Conservation (phyloP, 768 basidiomycete genomes). For the Hemileccinum impolitum region DNA sequence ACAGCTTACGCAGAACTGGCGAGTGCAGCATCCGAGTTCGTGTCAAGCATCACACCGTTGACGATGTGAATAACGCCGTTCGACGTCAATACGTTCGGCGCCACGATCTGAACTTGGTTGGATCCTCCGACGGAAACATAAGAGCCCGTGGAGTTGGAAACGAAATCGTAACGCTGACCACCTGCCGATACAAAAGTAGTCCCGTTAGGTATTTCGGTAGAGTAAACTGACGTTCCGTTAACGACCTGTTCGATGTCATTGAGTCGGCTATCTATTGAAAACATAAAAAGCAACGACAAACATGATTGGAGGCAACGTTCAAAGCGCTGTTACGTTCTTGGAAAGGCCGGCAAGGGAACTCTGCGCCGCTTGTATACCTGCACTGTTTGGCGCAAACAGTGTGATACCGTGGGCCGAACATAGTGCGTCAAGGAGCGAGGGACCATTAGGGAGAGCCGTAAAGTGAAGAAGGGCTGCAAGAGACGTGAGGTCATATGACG, state of each 20-base stretch:
- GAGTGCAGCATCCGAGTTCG: conserved; percentile 36
- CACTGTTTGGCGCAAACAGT: conserved; percentile 60
- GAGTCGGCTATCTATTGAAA: not conserved
- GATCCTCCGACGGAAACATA: conserved; percentile 48
- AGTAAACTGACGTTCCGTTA: conserved; percentile 68
- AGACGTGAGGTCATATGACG: conserved; percentile 40
- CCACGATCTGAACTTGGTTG: conserved; percentile 50
- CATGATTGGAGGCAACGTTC: conserved; percentile 57
- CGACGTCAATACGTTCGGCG: conserved; percentile 53
- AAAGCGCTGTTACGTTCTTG: conserved; percentile 46
- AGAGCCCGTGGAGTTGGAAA: conserved; percentile 52
- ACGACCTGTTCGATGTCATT: conserved; percentile 42
- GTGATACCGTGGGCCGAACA: conserved; percentile 51
- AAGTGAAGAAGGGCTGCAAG: conserved; percentile 15
- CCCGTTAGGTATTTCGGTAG: conserved; percentile 40
- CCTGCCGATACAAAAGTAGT: conserved; percentile 48
- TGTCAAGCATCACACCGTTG: conserved; percentile 50
- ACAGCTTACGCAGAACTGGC: conserved; percentile 53
- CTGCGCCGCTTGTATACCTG: conserved; percentile 41
- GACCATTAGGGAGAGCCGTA: conserved; percentile 24
- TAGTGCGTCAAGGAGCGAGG: conserved; percentile 29
- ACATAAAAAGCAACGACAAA: conserved; percentile 26
- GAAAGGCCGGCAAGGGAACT: conserved; percentile 32
- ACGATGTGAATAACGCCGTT: conserved; percentile 74
- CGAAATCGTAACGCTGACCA: conserved; percentile 52